Evolutionary conservation across 257 asterid genomes (phyloP), one percentile per base, ranked within the genome.

Genomic region (Gentiana macrophylla): DNA sequence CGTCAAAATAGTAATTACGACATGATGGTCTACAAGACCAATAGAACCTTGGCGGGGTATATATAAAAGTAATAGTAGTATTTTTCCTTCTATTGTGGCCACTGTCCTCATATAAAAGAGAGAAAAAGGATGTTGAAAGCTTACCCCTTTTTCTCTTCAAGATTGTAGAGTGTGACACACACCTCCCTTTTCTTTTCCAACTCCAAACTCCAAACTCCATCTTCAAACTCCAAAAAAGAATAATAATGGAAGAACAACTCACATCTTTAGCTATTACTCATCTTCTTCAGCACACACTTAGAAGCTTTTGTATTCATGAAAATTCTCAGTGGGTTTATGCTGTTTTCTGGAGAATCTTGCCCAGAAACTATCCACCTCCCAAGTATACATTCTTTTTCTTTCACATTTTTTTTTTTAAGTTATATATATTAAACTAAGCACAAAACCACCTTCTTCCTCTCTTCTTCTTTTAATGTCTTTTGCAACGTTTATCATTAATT

Each of bases 251-350:
- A 77, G 98, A 88, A 56, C 94, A 88, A 67, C 82, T 92, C 41
- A 83, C 64, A 72, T 75, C 97, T 32, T 77, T 88, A 53, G 94
- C 97, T 13, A 80, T 88, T 56, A 92, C 94, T 80, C 96, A 85
- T 80, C 95, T 92, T 67, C 99, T 92, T 61, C 99, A 92, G 67
- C 97, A 86, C 82, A 79, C 99, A 1, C 83, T 92, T 12, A 92
- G 97, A 60, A 92, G 97, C 68, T 77, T 92, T 9, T 92, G 99
- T 76, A 75, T 80, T 64, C 94, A 83, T 72, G 94, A 85, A 10
- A 85, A 80, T 60, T 92, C 99, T 36, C 97, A 92, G 56, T 92
- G 99, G 99, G 97, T 92, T 57, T 92, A 92, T 73, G 99, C 99
- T 61, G 99, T 92, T 62, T 92, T 92, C 35, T 92, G 99, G 99